phyloP scores from a whole-genome alignment of 495 filamentous ascomycete genomes.

The Tuber aestivum region DNA sequence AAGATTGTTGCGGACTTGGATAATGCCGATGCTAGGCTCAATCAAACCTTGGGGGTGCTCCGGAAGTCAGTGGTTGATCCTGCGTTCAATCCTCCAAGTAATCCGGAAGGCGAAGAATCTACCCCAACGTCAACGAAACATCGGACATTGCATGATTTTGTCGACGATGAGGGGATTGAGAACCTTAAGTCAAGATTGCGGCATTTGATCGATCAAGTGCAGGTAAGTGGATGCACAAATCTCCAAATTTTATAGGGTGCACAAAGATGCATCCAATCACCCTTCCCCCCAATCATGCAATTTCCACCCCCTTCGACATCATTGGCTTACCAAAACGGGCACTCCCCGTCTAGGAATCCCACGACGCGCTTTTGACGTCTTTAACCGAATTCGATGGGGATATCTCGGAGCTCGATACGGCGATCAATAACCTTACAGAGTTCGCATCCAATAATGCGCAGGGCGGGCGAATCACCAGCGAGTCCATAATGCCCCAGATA shows the following conservation, averaged over 20 bases:
- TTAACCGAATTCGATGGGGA: slow-evolving; percentile 53
- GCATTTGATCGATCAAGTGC: slow-evolving; percentile 41
- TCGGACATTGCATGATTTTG: slow-evolving; percentile 78
- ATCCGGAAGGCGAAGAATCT: slow-evolving; percentile 18
- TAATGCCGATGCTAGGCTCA: slow-evolving; percentile 62
- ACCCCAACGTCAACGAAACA: slow-evolving; percentile 56
- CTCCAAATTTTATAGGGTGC: background rate
- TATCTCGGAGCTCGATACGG: slow-evolving; percentile 57
- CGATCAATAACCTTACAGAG: slow-evolving; percentile 48
- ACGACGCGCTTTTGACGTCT: slow-evolving; percentile 22
- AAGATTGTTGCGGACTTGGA: slow-evolving; percentile 65
- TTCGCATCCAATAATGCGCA: slow-evolving; percentile 39
- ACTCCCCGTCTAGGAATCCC: slow-evolving; percentile 30
- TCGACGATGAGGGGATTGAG: slow-evolving; percentile 75
- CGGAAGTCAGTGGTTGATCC: slow-evolving; percentile 66
- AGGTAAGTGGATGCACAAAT: slow-evolving; percentile 22
- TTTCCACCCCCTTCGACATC: background rate
- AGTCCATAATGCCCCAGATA: slow-evolving; percentile 61
- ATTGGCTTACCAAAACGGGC: slow-evolving; percentile 3
- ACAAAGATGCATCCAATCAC: background rate
- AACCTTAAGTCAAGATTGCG: slow-evolving; percentile 42
- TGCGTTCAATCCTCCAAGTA: slow-evolving; percentile 52
- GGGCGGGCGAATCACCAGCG: slow-evolving; percentile 41
- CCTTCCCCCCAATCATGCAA: background rate
- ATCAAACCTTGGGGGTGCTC: slow-evolving; percentile 63